These are phyloP conservation scores for Triglochin maritima DNA, from an alignment of 106 monocot species.

Conservation along the genomic window DNA sequence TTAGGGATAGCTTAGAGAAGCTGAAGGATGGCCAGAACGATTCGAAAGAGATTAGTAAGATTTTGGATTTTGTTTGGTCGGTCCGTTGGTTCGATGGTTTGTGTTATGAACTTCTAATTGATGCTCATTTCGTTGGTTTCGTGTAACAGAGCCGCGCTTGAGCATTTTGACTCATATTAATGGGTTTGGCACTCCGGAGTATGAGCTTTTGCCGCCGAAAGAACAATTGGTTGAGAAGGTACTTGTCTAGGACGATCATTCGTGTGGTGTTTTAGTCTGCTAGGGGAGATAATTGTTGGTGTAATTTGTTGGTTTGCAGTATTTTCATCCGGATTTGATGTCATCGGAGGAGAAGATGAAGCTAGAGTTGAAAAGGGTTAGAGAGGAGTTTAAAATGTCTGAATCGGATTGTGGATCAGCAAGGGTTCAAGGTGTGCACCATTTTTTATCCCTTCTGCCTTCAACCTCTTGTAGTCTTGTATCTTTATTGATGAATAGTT, in stretches of 20 bases:
- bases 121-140: not conserved
- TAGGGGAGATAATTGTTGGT: not conserved
- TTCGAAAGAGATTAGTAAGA: slow-evolving; percentile 5
- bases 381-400: slow-evolving; percentile 94
- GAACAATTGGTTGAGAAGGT: slow-evolving; percentile 78
- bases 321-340: slow-evolving; percentile 86
- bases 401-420: slow-evolving; percentile 96
- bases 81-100: not conserved
- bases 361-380: slow-evolving; percentile 66
- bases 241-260: not conserved
- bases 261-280: not conserved
- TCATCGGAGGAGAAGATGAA: slow-evolving; percentile 93
- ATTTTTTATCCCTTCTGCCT: not conserved
- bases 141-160: slow-evolving; percentile 31
- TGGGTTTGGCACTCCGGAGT: slow-evolving; percentile 30
- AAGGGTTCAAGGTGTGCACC: slow-evolving; percentile 64
- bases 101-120: not conserved
- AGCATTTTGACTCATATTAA: slow-evolving; percentile 37
- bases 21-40: slow-evolving; percentile 12
- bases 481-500: too few species aligned
- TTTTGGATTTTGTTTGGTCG: not conserved
- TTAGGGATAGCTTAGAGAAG: slow-evolving; percentile 36
- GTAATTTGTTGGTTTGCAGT: slow-evolving; percentile 32
- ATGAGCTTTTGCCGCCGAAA: slow-evolving; percentile 53
- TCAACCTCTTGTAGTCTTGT: too few species aligned